A percentile compares a stretch with the other conserved stretches of the same genome.
These are phyloP conservation scores for Planoprotostelium fungivorum DNA, from an alignment of 78 protist genomes.

Conservation along the genomic window DNA sequence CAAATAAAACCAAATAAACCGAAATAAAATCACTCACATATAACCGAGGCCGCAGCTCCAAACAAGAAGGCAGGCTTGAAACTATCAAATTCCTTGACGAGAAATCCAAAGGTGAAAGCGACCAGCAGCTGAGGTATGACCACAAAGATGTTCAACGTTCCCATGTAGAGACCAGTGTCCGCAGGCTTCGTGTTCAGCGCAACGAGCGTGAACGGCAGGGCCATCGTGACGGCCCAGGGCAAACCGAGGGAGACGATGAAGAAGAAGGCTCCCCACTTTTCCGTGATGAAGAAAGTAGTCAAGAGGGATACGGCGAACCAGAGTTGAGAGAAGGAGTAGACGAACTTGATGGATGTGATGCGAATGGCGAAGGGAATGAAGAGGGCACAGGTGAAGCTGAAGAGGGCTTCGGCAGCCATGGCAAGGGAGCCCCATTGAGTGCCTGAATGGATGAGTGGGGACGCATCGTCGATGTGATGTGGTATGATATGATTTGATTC, in stretches of 20 bases:
- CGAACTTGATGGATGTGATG: conserved; percentile 1
- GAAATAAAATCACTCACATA: conserved; percentile 1
- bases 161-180: conserved; percentile 53
- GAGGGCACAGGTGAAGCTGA: background rate
- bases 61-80: background rate
- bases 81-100: conserved; percentile 6
- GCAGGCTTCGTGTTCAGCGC: conserved; percentile 21
- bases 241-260: conserved; percentile 36
- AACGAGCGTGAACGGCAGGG: conserved; percentile 46
- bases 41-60: background rate
- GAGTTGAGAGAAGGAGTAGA: conserved; percentile 18
- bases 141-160: conserved; percentile 41
- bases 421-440: background rate
- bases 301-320: conserved; percentile 20
- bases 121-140: conserved; percentile 58
- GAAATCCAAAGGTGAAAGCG: conserved; percentile 33
- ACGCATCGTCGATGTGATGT: too few relatives aligned
- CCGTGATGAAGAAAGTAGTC: conserved; percentile 2
- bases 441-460: background rate
- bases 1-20: too few relatives aligned
- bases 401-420: background rate
- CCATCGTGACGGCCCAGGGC: conserved; percentile 53
- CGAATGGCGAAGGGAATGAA: background rate
- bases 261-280: background rate
- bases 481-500: conserved; percentile 7